Evolutionary conservation across 2,329 filamentous ascomycete genomes (phyloP), one percentile per base, ranked within the genome.

Genomic region (Biscogniauxia marginata): DNA sequence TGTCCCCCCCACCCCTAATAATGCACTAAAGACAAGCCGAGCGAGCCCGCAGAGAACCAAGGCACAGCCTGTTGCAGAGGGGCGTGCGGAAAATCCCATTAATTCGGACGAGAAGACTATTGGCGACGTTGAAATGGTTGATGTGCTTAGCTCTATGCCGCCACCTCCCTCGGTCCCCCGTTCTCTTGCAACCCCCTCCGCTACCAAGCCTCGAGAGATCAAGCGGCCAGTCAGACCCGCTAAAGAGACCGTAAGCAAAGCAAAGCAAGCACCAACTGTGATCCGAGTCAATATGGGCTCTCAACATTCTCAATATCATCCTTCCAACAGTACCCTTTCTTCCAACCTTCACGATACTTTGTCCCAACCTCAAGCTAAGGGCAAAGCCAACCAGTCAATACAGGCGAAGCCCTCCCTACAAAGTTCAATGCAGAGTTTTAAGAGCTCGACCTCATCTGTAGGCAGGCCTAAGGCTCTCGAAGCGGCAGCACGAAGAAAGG

Each of bases 401-500:
- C 73, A 89, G 51, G 77, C 77, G 0, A 86, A 84, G 62, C 65
- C 74, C 3, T 83, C 83, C 1, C 67, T 76, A 7, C 77, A 81
- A 53, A 90, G 82, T 67, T 77, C 92, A 52, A 90, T 89, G 70
- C 77, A 81, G 53, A 90, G 82, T 67, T 77, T 92, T 52, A 90
- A 89, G 70, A 83, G 79, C 65, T 85, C 84, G 6, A 77, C 78
- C 6, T 84, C 85, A n/a, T 81, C 86, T 25, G 79, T 78, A n/a
- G 79, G 82, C 2, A 85, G 87, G 51, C 83, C 86, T 0, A 90
- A 89, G 69, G 88, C 89, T 1, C 77, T 93, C 20, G 85, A 93
- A 53, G 79, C 89, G 49, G 90, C 88, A 2, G 89, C 90, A 43
- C 88, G 86, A 67, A 93, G 92, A 73, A 93, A 89, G 69, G 91